Evolutionary conservation across 257 asterid genomes (phyloP).

Genomic region (Striga asiatica): DNA sequence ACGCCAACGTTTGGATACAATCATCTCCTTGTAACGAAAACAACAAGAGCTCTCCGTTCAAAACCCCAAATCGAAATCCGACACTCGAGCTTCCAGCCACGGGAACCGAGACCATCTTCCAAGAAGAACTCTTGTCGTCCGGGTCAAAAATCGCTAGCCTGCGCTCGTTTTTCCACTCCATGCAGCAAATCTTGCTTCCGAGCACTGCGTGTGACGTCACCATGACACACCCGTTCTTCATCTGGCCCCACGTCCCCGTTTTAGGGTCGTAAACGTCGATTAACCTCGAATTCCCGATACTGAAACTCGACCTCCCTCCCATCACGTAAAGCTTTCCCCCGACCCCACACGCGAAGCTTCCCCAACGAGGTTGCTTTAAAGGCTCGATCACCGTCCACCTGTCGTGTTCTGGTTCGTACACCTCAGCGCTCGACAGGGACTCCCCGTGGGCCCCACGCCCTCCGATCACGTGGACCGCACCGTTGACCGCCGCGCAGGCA

Average conservation of each 20-base stretch:
- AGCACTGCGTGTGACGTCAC: conserved; percentile 69
- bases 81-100: conserved; percentile 54
- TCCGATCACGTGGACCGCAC: conserved; percentile 58
- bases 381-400: conserved; percentile 54
- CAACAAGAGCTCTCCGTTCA: conserved; percentile 61
- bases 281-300: conserved; percentile 64
- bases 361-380: conserved; percentile 68
- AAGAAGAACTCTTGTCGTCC: conserved; percentile 33
- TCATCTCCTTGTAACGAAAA: conserved; percentile 45
- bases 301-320: conserved; percentile 85
- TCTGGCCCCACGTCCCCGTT: conserved; percentile 43
- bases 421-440: conserved; percentile 62
- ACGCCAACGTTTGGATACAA: conserved; percentile 35
- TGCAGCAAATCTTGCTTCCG: conserved; percentile 57
- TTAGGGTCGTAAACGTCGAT: conserved; percentile 58
- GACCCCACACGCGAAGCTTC: conserved; percentile 60
- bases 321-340: conserved; percentile 64
- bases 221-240: conserved; percentile 87
- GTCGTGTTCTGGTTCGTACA: conserved; percentile 51
- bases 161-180: conserved; percentile 85
- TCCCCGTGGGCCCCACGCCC: conserved; percentile 62
- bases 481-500: conserved; percentile 73
- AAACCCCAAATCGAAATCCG: conserved; percentile 51
- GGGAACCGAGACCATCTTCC: conserved; percentile 61
- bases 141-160: conserved; percentile 47